Percentiles rank a stretch among this genome's conserved stretches.
Conservation (phyloP, 1,284 basidiomycete species). For the Exobasidium cylindrosporum region DNA sequence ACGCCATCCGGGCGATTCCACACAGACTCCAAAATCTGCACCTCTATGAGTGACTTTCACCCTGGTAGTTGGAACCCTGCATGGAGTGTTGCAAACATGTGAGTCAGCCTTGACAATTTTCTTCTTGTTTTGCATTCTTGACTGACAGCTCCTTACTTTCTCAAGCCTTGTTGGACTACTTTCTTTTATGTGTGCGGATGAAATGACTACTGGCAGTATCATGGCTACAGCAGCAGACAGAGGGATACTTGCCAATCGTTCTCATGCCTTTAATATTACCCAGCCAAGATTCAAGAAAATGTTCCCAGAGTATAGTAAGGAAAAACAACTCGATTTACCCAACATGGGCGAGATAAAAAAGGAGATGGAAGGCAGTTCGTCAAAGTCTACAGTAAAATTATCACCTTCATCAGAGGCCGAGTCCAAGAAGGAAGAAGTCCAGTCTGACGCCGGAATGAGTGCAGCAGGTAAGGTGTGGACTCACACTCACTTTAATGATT, state of each 20-base stretch:
- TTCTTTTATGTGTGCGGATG: constrained; percentile 92
- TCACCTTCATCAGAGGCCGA: neutral
- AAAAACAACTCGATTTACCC: constrained; percentile 35
- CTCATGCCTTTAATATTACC: constrained; percentile 78
- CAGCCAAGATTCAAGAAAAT: constrained; percentile 67
- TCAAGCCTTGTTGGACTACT: constrained; percentile 79
- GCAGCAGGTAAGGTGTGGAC: neutral
- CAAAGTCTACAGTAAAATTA: neutral
- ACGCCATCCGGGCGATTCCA: constrained; percentile 91
- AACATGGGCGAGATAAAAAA: constrained; percentile 43
- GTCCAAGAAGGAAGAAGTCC: constrained; percentile 7
- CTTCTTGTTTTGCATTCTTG: constrained; percentile 17
- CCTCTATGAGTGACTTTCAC: constrained; percentile 64
- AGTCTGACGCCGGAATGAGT: too few species aligned
- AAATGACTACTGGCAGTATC: constrained; percentile 91
- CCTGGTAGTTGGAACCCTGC: constrained; percentile 84
- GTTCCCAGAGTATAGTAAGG: constrained; percentile 45
- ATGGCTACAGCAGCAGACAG: constrained; percentile 78
- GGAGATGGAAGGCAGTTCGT: neutral
- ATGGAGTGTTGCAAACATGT: constrained; percentile 90
- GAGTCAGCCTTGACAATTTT: constrained; percentile 23
- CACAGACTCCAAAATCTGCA: constrained; percentile 79
- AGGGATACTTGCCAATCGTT: constrained; percentile 70
- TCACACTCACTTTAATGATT: too few species aligned
- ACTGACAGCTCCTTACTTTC: constrained; percentile 8